These are phyloP conservation scores for Cafeteria roenbergensis DNA, from an alignment of 108 stramenopile genomes.

Conservation along the genomic window DNA sequence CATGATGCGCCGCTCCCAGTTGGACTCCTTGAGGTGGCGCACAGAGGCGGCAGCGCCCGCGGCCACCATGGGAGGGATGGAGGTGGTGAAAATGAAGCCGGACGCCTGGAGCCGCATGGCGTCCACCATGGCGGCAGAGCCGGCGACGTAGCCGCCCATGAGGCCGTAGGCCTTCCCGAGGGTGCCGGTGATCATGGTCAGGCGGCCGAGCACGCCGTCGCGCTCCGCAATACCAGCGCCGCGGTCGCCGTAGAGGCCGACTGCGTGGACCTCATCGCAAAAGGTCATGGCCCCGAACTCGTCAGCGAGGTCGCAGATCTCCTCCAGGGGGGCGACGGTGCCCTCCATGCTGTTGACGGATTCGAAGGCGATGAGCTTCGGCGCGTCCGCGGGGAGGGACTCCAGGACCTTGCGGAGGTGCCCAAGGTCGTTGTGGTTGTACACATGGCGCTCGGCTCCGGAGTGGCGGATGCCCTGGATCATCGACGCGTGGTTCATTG, in stretches of 20 bases:
- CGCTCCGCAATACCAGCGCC: slow-evolving; percentile 18
- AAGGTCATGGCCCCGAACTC: slow-evolving; percentile 25
- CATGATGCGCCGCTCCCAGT: slow-evolving; percentile 16
- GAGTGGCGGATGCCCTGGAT: slow-evolving; percentile 22
- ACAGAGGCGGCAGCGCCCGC: slow-evolving; percentile 14
- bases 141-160: slow-evolving; percentile 19
- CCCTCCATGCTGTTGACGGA: slow-evolving; percentile 23
- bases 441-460: slow-evolving; percentile 1
- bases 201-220: slow-evolving; percentile 9
- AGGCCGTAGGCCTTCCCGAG: slow-evolving; percentile 26
- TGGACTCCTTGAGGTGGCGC: slow-evolving; percentile 11
- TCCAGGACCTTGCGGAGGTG: slow-evolving; percentile 13
- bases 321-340: slow-evolving; percentile 15
- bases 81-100: slow-evolving; percentile 24
- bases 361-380: slow-evolving; percentile 25
- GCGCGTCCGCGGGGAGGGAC: neutral
- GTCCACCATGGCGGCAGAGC: slow-evolving; percentile 13
- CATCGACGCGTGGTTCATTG: slow-evolving; percentile 23
- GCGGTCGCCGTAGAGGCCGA: slow-evolving; percentile 17
- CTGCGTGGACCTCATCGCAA: slow-evolving; percentile 25
- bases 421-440: slow-evolving; percentile 19
- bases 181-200: slow-evolving; percentile 22
- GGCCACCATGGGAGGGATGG: slow-evolving; percentile 16
- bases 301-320: slow-evolving; percentile 20
- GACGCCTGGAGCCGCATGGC: slow-evolving; percentile 15